Conservation (phyloP, 495 filamentous ascomycete genomes). For the Aspergillus hancockii region DNA sequence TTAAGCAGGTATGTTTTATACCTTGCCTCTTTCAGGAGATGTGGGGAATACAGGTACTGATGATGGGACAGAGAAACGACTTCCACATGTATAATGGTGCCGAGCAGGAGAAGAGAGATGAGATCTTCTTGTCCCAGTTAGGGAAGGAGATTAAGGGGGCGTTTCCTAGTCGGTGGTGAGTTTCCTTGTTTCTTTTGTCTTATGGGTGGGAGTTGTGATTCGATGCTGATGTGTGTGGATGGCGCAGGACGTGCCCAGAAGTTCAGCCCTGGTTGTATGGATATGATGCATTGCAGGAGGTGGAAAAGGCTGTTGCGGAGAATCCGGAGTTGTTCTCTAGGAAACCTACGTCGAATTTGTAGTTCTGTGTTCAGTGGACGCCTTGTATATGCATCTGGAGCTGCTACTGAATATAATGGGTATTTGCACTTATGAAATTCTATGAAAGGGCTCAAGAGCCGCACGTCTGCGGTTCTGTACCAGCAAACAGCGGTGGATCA, state of each 20-base stretch:
- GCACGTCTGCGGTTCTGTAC: neutral
- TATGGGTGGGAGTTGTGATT: neutral
- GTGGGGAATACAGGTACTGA: too few relatives aligned
- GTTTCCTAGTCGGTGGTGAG: constrained; percentile 59
- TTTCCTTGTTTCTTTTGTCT: constrained; percentile 5
- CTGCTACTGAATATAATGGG: too few relatives aligned
- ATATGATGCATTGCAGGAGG: constrained; percentile 61
- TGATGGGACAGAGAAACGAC: constrained; percentile 50
- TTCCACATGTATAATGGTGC: constrained; percentile 61
- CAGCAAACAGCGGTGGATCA: neutral
- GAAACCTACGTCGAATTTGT: constrained; percentile 9
- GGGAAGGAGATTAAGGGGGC: constrained; percentile 43
- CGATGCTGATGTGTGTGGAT: neutral
- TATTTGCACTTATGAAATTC: too few relatives aligned
- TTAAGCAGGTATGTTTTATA: constrained; percentile 34
- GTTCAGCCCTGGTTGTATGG: constrained; percentile 62
- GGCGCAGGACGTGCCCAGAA: constrained; percentile 53
- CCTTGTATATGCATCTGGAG: neutral
- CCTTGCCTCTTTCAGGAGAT: neutral
- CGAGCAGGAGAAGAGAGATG: constrained; percentile 53
- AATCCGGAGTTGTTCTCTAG: constrained; percentile 31
- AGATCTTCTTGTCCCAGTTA: constrained; percentile 46
- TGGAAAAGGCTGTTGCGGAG: constrained; percentile 48
- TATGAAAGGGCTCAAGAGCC: too few relatives aligned
- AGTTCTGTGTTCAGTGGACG: neutral